Conservation (phyloP, 169 alveolate genomes). For the Plasmodium gaboni region DNA sequence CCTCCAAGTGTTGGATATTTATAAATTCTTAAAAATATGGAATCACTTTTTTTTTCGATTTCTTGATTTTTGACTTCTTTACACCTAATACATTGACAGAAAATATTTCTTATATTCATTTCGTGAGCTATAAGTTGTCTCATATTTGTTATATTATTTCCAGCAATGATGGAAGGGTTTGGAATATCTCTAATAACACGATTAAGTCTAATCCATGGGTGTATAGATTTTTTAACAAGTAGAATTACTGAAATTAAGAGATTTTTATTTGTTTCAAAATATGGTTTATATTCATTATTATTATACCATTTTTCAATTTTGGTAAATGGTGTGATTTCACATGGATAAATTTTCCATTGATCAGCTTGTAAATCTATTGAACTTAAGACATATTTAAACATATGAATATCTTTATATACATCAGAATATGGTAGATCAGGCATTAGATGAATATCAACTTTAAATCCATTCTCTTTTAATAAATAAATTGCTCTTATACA, state of each 20-base stretch:
- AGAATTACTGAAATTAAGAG: slow-evolving; percentile 83
- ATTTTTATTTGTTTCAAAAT: slow-evolving; percentile 90
- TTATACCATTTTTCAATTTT: slow-evolving; percentile 91
- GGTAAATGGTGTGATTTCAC: slow-evolving; percentile 95
- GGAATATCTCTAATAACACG: slow-evolving; percentile 96
- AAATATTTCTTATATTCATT: slow-evolving; percentile 87
- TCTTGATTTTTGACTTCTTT: slow-evolving; percentile 91
- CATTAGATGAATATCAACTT: slow-evolving; percentile 96
- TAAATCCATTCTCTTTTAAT: slow-evolving; percentile 93
- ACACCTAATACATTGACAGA: slow-evolving; percentile 94
- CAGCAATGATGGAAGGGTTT: slow-evolving; percentile 94
- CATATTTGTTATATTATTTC: slow-evolving; percentile 93
- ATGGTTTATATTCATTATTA: slow-evolving; percentile 90
- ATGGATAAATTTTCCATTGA: slow-evolving; percentile 97
- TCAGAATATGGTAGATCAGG: slow-evolving; percentile 93
- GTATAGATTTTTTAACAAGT: slow-evolving; percentile 92
- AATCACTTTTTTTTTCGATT: slow-evolving; percentile 60
- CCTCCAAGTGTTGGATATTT: slow-evolving; percentile 85
- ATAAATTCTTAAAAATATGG: slow-evolving; percentile 76
- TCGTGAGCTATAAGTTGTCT: slow-evolving; percentile 89
- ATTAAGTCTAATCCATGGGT: slow-evolving; percentile 95
- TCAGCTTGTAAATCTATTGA: slow-evolving; percentile 93
- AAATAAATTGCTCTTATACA: slow-evolving; percentile 90
- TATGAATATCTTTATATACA: slow-evolving; percentile 89
- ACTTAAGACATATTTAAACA: slow-evolving; percentile 90